Evolutionary conservation across 352 stramenopile genomes (phyloP).

Genomic region (Phytophthora pluvialis): DNA sequence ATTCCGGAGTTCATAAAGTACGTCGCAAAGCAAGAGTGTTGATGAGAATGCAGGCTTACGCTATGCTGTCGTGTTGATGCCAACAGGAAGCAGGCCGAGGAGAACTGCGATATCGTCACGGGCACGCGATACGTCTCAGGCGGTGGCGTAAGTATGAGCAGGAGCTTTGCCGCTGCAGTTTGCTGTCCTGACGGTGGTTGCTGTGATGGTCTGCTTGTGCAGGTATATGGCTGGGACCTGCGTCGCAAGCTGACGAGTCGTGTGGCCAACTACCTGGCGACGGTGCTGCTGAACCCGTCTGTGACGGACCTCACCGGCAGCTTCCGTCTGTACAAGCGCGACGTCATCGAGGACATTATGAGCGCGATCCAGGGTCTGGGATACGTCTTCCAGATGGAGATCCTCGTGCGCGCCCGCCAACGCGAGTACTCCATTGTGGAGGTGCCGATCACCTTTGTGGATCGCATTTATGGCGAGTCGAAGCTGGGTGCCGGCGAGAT

Average conservation of each 20-base stretch:
- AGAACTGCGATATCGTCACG: conserved; percentile 96
- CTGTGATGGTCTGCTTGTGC: background rate
- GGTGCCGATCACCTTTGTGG: conserved; percentile 98
- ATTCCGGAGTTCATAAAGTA: conserved; percentile 94
- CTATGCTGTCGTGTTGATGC: conserved; percentile 18
- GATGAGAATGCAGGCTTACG: conserved; percentile 1
- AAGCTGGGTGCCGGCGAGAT: conserved; percentile 99
- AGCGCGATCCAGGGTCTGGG: conserved; percentile 84
- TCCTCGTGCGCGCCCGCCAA: conserved; percentile 95
- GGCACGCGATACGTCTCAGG: conserved; percentile 94
- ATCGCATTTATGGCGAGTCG: conserved; percentile 98
- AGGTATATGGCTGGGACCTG: conserved; percentile 97
- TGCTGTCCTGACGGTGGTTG: conserved; percentile 1
- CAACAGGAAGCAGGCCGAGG: conserved; percentile 68
- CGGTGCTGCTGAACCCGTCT: conserved; percentile 94
- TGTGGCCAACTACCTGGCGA: conserved; percentile 98
- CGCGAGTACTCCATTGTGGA: conserved; percentile 93
- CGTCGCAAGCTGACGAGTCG: conserved; percentile 96
- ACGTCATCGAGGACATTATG: conserved; percentile 96
- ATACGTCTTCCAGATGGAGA: conserved; percentile 99
- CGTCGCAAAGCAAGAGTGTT: background rate
- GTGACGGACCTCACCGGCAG: conserved; percentile 97
- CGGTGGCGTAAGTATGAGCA: conserved; percentile 85
- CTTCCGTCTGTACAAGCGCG: conserved; percentile 97
- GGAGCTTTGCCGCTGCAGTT: background rate